Evolutionary conservation across 2,329 filamentous ascomycete species (phyloP), one percentile per base, ranked within the genome.

Genomic region (Clonostachys solani): DNA sequence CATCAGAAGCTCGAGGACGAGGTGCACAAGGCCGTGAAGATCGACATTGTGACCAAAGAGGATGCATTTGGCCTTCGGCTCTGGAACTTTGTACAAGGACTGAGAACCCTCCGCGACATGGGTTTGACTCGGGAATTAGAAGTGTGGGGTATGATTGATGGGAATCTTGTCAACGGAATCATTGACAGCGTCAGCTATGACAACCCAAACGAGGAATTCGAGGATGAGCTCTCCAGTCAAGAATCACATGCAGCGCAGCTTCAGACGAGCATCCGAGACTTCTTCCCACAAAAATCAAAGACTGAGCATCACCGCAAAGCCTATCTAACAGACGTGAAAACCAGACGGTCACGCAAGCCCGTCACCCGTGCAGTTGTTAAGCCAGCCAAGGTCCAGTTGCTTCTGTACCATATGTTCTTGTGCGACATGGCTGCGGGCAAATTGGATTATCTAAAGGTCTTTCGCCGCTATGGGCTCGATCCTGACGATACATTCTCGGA

Each of bases 261-360:
- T 4, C 72, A 77, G 47, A 54, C 63, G 0, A 64, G 62, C 12
- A 66, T 77, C 17, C 66, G 62, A 0, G 61, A 71, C 42, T 77
- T 68, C 52, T 69, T 76, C 45, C 56, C 62, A 5, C 52, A 57
- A 1, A 50, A 54, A 36, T 53, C 51, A n/a, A 40, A 47, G 12
- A 13, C 23, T 16, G 47, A 49, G 3, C 23, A 49, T 1, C 55
- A 17, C 8, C 63, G 58, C 19, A 69, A 68, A 50, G 61, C 80
- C n/a, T 96, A 95, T 63, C 71, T 99, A 43, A 84, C 84, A 0
- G 94, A 99, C 56, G 82, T 96, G 53, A 99, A 99, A 66, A 97
- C 92, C 0, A 80, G 92, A 16, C 77, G 75, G 1, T 81, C 78
- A 5, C 77, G 75, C 4, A 60, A 89, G 3, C 89, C 91, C 2